A percentile compares a stretch with the other conserved stretches of the same genome.
These are phyloP conservation scores for Phytophthora gonapodyides DNA, from an alignment of 352 stramenopile species.

Conservation along the genomic window DNA sequence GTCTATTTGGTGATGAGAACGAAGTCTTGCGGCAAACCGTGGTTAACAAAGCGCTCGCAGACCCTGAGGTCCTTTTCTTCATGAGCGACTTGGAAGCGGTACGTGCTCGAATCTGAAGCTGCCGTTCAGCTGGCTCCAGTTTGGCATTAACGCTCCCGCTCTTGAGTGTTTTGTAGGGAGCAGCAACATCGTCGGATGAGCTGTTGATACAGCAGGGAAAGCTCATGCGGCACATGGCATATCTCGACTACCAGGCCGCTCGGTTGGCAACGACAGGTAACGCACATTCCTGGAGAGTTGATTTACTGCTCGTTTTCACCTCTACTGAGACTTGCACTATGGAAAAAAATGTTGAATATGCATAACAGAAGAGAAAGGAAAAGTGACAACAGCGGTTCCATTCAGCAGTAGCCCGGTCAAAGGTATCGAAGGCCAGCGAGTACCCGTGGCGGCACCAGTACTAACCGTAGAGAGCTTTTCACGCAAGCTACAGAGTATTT, in stretches of 20 bases:
- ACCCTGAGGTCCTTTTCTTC: constrained; percentile 75
- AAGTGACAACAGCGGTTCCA: background rate
- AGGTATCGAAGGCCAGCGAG: background rate
- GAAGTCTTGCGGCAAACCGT: constrained; percentile 50
- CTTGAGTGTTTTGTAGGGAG: constrained; percentile 33
- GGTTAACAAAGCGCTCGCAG: constrained; percentile 62
- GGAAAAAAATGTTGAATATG: background rate
- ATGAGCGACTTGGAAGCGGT: constrained; percentile 77
- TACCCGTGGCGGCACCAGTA: background rate
- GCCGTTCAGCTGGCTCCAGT: no score
- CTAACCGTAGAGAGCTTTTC: constrained; percentile 31
- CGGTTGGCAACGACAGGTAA: constrained; percentile 31
- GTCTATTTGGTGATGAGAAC: constrained; percentile 47
- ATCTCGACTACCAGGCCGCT: constrained; percentile 48
- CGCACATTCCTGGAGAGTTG: background rate
- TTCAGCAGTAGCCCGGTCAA: background rate
- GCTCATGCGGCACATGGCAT: constrained; percentile 43
- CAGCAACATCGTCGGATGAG: constrained; percentile 50
- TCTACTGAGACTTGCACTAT: background rate
- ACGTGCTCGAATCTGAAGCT: background rate
- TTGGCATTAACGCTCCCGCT: constrained; percentile 2
- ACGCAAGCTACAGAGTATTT: constrained; percentile 41
- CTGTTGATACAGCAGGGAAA: constrained; percentile 56
- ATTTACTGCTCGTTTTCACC: background rate
- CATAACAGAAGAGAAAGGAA: constrained; percentile 17